Base-by-base conservation (phyloP, 805 yeast species). In the Candida orba region DNA sequence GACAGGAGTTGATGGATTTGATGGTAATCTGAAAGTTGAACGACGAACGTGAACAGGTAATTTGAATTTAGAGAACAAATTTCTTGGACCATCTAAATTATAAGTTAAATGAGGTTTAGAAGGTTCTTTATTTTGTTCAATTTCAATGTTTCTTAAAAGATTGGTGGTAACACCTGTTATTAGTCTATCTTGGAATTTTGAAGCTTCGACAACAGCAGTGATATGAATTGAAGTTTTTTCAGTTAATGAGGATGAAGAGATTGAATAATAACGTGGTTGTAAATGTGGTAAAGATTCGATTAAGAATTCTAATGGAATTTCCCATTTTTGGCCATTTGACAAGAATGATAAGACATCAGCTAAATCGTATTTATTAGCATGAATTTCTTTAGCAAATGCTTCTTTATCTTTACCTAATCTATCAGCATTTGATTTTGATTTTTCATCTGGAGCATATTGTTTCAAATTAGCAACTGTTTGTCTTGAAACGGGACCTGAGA, bases 191-290 rank as follows among this genome's bases (percentile, higher is more conserved):
- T 49, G 46, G 14, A 53, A 52, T 24, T 51, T 41, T 6, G 51
- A 56, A 35, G 63, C 55, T 68, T 93, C 98, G 36, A 91, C 96
- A 41, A 90, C 95, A 3, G 96, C 96, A 17, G 98, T 93, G 47
- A 90, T 72, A 53, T 87, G 88, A 46, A 90, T 74, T 17, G 75
- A 73, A 41, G 80, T 73, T 61, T 87, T 87, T 57, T 87, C 93
- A 44, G 79, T 73, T 42, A 78, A 64, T 1, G 95, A 81, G 6
- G 96, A 87, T 1, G 97, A 90, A 2, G 97, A 90, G 53, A 91
- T 91, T 20, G 98, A 91, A 67, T 91, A 91, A 68, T 88, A 91
- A 64, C 99, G 90, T 35, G 97, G 96, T 63, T 84, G 95, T 58
- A 93, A 69, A 53, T 79, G 85, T 36, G 89, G 76, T 49, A 93